Evolutionary conservation across 2,329 filamentous ascomycete genomes (phyloP).

Genomic region (Fusarium chuoi): DNA sequence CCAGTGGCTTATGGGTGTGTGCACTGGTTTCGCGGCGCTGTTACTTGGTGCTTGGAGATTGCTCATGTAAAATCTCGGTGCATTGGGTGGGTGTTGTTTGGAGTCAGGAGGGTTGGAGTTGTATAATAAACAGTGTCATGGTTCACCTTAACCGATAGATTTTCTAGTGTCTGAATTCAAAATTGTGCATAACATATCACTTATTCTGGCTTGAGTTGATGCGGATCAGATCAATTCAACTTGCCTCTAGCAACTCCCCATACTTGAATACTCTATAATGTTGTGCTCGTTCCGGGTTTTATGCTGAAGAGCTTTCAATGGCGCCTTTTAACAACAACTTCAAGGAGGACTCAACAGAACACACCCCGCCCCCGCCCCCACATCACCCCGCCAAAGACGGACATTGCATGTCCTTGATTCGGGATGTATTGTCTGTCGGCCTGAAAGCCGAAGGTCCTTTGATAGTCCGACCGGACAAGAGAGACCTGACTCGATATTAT

Average conservation of each 20-base stretch:
- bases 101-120: not conserved
- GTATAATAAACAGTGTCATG: conserved; percentile 17
- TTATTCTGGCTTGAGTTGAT: not conserved
- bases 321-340: conserved; percentile 13
- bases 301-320: not conserved
- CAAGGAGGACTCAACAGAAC: not conserved
- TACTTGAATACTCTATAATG: not conserved
- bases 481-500: not conserved
- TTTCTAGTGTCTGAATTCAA: conserved; percentile 32
- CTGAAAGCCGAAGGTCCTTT: conserved; percentile 16
- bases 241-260: not conserved
- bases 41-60: conserved; percentile 76
- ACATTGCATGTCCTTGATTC: not conserved
- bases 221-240: not conserved
- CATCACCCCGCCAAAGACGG: conserved; percentile 19
- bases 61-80: conserved; percentile 63
- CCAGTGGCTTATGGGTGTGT: conserved; percentile 96
- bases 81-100: not conserved
- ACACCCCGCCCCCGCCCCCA: conserved; percentile 21
- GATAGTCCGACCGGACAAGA: not conserved
- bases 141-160: conserved; percentile 38
- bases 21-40: conserved; percentile 73
- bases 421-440: not conserved
- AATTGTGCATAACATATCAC: not conserved
- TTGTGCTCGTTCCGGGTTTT: not conserved